phyloP scores from a whole-genome alignment of 164 flowering plant genomes.

The Berberis thunbergii region DNA sequence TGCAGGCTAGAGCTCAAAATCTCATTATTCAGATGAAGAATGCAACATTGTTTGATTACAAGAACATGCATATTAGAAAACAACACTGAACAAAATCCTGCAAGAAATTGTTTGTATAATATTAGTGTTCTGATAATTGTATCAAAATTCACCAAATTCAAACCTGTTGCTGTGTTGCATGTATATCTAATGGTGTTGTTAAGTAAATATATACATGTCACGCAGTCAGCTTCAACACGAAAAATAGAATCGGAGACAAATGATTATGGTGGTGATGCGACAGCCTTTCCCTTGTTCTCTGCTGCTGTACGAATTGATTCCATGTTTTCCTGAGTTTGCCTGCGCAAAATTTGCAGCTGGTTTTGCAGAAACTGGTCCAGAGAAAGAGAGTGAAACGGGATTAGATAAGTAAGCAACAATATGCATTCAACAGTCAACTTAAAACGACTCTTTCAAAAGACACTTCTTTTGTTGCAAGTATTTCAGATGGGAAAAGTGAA shows the following conservation, averaged over 20 bases:
- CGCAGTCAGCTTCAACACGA: slow-evolving; percentile 9
- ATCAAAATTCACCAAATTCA: no score
- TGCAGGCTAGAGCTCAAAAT: no score
- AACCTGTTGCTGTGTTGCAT: no score
- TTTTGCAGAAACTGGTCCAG: slow-evolving; percentile 14
- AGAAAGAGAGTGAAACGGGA: not conserved
- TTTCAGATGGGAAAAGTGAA: not conserved
- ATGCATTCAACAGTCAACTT: not conserved
- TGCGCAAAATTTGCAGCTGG: slow-evolving; percentile 15
- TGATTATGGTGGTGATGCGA: slow-evolving; percentile 12
- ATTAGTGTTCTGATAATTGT: no score
- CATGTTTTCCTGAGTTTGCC: slow-evolving; percentile 6
- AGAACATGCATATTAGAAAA: no score
- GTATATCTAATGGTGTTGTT: no score
- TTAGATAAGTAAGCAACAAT: not conserved
- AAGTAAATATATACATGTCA: no score
- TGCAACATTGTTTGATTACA: no score
- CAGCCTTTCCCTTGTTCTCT: slow-evolving; percentile 18
- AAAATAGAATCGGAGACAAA: slow-evolving; percentile 11
- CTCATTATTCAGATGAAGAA: no score
- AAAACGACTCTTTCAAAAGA: not conserved
- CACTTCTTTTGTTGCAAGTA: not conserved
- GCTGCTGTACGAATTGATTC: not conserved
- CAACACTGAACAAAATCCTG: no score
- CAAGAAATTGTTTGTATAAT: no score